These are phyloP conservation scores for Colletotrichum liriopes DNA, from an alignment of 2,329 filamentous ascomycete genomes.

Conservation along the genomic window DNA sequence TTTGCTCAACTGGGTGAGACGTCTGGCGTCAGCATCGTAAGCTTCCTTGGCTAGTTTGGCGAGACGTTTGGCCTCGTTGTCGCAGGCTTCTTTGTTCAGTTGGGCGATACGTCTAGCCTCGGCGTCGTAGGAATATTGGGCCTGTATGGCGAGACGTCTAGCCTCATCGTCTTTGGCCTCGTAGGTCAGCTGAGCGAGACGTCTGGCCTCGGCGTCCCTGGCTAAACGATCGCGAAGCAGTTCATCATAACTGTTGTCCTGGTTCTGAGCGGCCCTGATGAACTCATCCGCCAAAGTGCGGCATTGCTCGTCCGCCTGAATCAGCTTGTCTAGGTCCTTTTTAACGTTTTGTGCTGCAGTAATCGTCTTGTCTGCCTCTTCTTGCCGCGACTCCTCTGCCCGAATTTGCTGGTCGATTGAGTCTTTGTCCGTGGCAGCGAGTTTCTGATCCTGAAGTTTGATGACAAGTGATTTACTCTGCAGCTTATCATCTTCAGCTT, in stretches of 20 bases:
- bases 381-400: not conserved
- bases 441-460: not conserved
- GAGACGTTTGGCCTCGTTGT: not conserved
- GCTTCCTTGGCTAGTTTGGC: too few species aligned
- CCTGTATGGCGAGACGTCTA: not conserved
- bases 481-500: slow-evolving; percentile 7
- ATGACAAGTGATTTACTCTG: not conserved
- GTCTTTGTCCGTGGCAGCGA: not conserved
- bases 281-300: not conserved
- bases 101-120: too few species aligned
- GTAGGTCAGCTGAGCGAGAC: not conserved
- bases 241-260: not conserved
- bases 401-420: not conserved
- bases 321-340: not conserved
- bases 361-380: slow-evolving; percentile 2
- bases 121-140: too few species aligned
- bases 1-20: too few species aligned
- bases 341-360: slow-evolving; percentile 1
- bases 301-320: slow-evolving; percentile 4
- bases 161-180: not conserved
- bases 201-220: not conserved
- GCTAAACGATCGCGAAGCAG: not conserved
- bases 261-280: not conserved
- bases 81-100: too few species aligned
- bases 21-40: too few species aligned